Percentiles rank a stretch among this genome's conserved stretches.
Evolutionary conservation across 2,329 filamentous ascomycete species (phyloP).

Genomic region (Aspergillus spinulosporus): DNA sequence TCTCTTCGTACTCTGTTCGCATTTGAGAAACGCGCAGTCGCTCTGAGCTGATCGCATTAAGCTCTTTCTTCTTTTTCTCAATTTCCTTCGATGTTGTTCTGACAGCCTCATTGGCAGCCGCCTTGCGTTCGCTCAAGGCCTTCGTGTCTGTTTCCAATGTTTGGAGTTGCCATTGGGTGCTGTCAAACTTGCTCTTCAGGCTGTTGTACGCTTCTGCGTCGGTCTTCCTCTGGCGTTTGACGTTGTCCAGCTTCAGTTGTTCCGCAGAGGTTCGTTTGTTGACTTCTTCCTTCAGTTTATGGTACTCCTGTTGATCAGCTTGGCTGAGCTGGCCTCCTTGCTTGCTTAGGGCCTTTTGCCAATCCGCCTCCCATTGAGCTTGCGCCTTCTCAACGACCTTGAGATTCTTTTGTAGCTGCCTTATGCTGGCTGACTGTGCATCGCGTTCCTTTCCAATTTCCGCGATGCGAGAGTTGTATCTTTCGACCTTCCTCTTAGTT

Average conservation of each 20-base stretch:
- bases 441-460: constrained; percentile 77
- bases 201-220: constrained; percentile 90
- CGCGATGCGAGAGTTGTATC: constrained; percentile 66
- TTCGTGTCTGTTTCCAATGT: constrained; percentile 72
- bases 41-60: constrained; percentile 81
- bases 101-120: constrained; percentile 61
- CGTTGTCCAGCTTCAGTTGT: constrained; percentile 78
- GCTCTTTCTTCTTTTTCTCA: constrained; percentile 83
- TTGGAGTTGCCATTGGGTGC: constrained; percentile 69
- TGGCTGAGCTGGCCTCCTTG: constrained; percentile 84
- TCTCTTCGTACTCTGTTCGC: constrained; percentile 86
- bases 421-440: constrained; percentile 65
- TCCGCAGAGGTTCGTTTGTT: constrained; percentile 78
- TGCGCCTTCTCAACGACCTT: constrained; percentile 86
- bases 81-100: constrained; percentile 75
- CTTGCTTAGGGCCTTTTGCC: constrained; percentile 79
- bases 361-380: constrained; percentile 82
- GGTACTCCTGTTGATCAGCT: constrained; percentile 86
- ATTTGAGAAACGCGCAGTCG: constrained; percentile 77
- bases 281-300: constrained; percentile 77
- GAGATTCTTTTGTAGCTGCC: constrained; percentile 77
- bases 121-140: constrained; percentile 68
- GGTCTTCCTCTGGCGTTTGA: constrained; percentile 85
- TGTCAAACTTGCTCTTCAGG: constrained; percentile 83
- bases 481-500: constrained; percentile 68